Base-by-base conservation (phyloP, 331 rosid species). In the Spiraea crenata region DNA sequence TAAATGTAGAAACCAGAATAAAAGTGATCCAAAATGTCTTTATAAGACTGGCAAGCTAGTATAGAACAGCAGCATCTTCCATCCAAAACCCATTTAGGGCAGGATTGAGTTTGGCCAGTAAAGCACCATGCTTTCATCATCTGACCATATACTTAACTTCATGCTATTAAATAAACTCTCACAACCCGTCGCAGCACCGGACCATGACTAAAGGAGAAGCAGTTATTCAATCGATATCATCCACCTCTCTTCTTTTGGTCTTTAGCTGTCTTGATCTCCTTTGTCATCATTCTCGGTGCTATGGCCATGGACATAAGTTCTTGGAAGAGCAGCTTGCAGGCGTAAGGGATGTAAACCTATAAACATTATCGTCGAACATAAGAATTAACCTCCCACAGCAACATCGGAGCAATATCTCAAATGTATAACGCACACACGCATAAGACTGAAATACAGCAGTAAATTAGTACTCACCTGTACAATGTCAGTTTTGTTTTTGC, bases 261-360 rank as follows among this genome's bases (percentile, higher is more conserved):
- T 85, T 90, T 92, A 6, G 67, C 20, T 35, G 90, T 60, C 72
- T 88, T 85, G 49, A 85, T 71, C 40, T 93, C 97, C 83, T 91
- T 89, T 1, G 96, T 93, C 20, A 93, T 88, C 97, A 93, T 91
- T 84, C 97, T 86, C 25, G 99, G 97, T 39, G 99, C 99, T 69
- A 93, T 93, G 47, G 97, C 97, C 99, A 93, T 93, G 52, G 97
- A 85, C 99, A 93, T 93, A 57, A 93, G 90, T 83, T 93, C 97
- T 79, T 93, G 97, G 91, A 93, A 93, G 11, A 91, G 95, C 65
- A 93, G 90, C 84, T 93, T 93, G 80, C 99, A 93, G 50, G 99
- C 99, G 46, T 93, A 93, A 37, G 99, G 99, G 68, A 93, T 93
- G 73, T 87, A 88, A 55, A 93, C 99, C 99, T 93, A 85, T 75